Conservation (phyloP, 306 rosid species). For the Senna tora region DNA sequence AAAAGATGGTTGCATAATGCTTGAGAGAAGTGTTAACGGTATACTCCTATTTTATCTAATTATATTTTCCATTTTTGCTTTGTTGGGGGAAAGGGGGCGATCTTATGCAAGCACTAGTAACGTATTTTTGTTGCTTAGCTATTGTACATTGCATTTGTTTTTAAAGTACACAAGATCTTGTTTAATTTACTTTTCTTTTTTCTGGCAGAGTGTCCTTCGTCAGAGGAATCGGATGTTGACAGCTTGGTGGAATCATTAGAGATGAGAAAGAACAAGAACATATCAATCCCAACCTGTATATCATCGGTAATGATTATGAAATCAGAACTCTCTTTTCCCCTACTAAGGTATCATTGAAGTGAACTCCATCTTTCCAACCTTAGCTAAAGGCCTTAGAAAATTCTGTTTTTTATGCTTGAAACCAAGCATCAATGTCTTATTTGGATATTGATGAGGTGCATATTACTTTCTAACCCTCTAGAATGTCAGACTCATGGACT, state of each 20-base stretch:
- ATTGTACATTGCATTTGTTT: conserved; percentile 1
- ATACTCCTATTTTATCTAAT: background rate
- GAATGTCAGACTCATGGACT: background rate
- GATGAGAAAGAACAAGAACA: conserved; percentile 44
- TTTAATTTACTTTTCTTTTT: conserved; percentile 18
- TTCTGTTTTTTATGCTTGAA: conserved; percentile 18
- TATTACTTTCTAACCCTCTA: background rate
- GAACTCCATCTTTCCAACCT: background rate
- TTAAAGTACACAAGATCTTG: conserved; percentile 20
- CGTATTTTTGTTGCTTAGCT: conserved; percentile 13
- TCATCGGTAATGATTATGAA: conserved; percentile 46
- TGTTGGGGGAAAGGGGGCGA: background rate
- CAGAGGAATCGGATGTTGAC: conserved; percentile 53
- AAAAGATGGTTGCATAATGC: conserved; percentile 95
- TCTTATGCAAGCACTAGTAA: background rate
- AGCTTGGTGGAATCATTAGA: conserved; percentile 41
- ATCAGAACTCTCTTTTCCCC: background rate
- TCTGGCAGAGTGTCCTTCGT: conserved; percentile 47
- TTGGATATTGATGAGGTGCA: conserved; percentile 5
- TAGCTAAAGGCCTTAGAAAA: background rate
- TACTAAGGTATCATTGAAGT: background rate
- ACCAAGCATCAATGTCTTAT: background rate
- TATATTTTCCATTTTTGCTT: background rate
- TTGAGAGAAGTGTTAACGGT: conserved; percentile 72
- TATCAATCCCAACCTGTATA: conserved; percentile 43